Base-by-base conservation (phyloP, 768 basidiomycete species). In the Rhodotorula toruloides region DNA sequence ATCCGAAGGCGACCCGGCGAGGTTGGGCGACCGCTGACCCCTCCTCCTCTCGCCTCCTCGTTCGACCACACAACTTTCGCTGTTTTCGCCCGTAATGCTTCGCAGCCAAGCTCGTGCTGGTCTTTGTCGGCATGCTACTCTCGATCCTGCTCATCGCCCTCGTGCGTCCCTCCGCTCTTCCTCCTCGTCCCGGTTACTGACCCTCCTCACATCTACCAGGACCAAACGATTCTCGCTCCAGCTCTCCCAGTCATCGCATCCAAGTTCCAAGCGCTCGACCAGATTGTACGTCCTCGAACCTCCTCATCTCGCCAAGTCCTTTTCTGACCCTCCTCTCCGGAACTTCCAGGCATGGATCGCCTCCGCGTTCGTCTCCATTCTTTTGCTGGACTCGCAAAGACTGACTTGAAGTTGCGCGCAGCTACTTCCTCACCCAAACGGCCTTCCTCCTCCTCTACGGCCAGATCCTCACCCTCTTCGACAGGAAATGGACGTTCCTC, bases 401-500 rank as follows among this genome's bases (percentile, higher is more conserved):
- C n/a, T n/a, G n/a, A n/a, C n/a, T n/a, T n/a, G n/a, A n/a, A n/a
- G n/a, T n/a, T n/a, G n/a, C n/a, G n/a, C n/a, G n/a, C 47, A 48
- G 48, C 19, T 65, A 70, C 50, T 70, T 70, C 60, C 56, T 70
- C 22, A 70, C 68, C 4, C 68, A 68, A 29, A 48, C 55, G 9
- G 68, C 68, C 5, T 73, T 76, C 32, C 74, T 77, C 48, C 73
- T 76, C 16, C 73, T 76, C 40, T 74, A 71, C 60, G 77, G 76
- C 34, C 76, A 78, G 63, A 56, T 75, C 46, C 73, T 78, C 55
- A 75, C 75, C 31, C 54, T 75, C 48, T 56, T 75, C 68, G 75
- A 75, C 54, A 73, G 77, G 48, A 77, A 78, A 63, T 76, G 71
- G 68, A 73, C 77, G 39, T 72, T 76, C 47, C 72, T 79, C 37